Evolutionary conservation across 345 rosid species (phyloP).

Genomic region (Camelina hispida): DNA sequence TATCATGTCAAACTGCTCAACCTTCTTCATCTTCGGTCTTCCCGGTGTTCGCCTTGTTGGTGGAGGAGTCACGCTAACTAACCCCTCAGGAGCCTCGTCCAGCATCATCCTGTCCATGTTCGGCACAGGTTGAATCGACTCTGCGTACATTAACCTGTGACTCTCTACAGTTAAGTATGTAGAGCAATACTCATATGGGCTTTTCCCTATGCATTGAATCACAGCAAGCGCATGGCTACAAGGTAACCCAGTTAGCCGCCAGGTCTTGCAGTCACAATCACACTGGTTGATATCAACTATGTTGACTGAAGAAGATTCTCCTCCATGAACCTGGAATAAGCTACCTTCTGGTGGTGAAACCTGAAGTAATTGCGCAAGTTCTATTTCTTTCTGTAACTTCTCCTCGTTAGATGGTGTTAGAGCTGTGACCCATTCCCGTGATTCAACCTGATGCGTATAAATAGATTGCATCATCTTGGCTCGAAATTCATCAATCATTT

Average conservation of each 20-base stretch:
- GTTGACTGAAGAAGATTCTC: slow-evolving; percentile 50
- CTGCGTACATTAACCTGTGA: slow-evolving; percentile 60
- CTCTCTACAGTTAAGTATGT: slow-evolving; percentile 63
- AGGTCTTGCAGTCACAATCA: slow-evolving; percentile 81
- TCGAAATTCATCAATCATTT: slow-evolving; percentile 72
- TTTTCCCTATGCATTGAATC: slow-evolving; percentile 58
- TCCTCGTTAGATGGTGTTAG: slow-evolving; percentile 84
- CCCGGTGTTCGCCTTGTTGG: slow-evolving; percentile 86
- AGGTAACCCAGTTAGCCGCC: slow-evolving; percentile 79
- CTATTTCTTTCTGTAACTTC: slow-evolving; percentile 66
- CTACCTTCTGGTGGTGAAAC: slow-evolving; percentile 57
- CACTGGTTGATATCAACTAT: slow-evolving; percentile 68
- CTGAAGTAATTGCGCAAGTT: slow-evolving; percentile 53
- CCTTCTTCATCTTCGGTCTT: slow-evolving; percentile 73
- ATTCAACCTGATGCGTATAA: slow-evolving; percentile 67
- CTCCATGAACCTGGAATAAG: slow-evolving; percentile 75
- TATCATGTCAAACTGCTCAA: slow-evolving; percentile 63
- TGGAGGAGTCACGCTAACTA: slow-evolving; percentile 78
- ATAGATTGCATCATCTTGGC: slow-evolving; percentile 89
- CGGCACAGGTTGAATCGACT: slow-evolving; percentile 84
- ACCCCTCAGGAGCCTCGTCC: slow-evolving; percentile 49
- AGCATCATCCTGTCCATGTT: slow-evolving; percentile 63
- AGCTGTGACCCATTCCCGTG: slow-evolving; percentile 71
- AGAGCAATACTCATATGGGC: slow-evolving; percentile 80
- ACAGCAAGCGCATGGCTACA: slow-evolving; percentile 89